A percentile compares a stretch with the other conserved stretches of the same genome.
These are phyloP conservation scores for Hypoxylon subgilvum DNA, from an alignment of 495 filamentous ascomycete genomes.

Conservation along the genomic window DNA sequence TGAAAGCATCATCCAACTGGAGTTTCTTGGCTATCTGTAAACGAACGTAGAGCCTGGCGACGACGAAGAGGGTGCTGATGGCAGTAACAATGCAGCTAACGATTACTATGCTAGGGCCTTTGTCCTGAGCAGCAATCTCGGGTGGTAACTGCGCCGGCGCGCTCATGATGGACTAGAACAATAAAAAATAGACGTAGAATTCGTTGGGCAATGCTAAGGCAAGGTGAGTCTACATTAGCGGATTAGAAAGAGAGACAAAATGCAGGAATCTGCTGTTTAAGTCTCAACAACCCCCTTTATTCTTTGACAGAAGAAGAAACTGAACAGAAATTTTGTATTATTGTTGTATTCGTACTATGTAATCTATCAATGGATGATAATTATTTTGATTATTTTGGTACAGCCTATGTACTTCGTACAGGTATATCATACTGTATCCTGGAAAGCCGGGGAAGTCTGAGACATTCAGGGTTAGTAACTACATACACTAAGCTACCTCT, in stretches of 20 bases:
- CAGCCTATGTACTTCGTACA: too few species aligned
- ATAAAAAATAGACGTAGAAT: neutral
- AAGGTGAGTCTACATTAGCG: too few species aligned
- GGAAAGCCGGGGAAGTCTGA: too few species aligned
- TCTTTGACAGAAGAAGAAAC: too few species aligned
- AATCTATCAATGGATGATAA: too few species aligned
- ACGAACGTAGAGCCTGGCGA: conserved; percentile 38
- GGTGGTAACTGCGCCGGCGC: neutral
- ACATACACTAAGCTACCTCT: too few species aligned
- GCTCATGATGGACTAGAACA: conserved; percentile 3
- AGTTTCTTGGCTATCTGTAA: conserved; percentile 27
- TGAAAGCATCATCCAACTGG: conserved; percentile 36
- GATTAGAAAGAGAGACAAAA: neutral
- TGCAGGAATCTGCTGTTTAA: neutral
- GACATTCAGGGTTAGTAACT: too few species aligned
- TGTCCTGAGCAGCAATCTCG: conserved; percentile 6
- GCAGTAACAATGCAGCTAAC: conserved; percentile 13
- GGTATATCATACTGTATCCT: too few species aligned
- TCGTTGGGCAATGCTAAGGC: neutral
- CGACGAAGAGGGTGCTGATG: conserved; percentile 34
- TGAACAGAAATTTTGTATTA: too few species aligned
- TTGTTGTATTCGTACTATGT: too few species aligned
- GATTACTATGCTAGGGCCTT: conserved; percentile 29
- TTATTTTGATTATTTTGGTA: too few species aligned
- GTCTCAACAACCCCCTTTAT: too few species aligned